These are phyloP conservation scores for Ceratocystis eucalypticola DNA, from an alignment of 2,329 filamentous ascomycete species.

Conservation along the genomic window DNA sequence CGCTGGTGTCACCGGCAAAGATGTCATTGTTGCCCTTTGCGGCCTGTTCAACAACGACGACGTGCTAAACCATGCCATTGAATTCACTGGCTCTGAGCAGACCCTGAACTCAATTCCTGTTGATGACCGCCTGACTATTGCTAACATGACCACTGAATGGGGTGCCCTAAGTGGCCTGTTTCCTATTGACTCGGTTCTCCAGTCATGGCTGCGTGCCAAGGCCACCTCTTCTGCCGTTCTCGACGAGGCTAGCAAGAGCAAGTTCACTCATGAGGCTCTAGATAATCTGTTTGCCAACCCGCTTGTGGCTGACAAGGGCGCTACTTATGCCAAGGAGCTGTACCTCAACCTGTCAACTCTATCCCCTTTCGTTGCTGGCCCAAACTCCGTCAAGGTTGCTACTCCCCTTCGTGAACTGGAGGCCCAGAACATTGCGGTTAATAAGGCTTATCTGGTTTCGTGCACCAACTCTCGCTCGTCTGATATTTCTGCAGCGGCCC, in stretches of 20 bases:
- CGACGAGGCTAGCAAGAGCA: slow-evolving; percentile 32
- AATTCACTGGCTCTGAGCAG: slow-evolving; percentile 69
- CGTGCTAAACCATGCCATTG: slow-evolving; percentile 80
- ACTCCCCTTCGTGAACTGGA: slow-evolving; percentile 65
- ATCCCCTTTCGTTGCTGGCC: slow-evolving; percentile 71
- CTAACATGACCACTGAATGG: slow-evolving; percentile 77
- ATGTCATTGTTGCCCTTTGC: slow-evolving; percentile 82
- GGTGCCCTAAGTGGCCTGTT: slow-evolving; percentile 52
- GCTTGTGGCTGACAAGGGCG: slow-evolving; percentile 58
- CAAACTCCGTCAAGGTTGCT: slow-evolving; percentile 80
- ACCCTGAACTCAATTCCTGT: slow-evolving; percentile 61
- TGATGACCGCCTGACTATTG: slow-evolving; percentile 59
- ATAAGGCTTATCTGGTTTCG: slow-evolving; percentile 71
- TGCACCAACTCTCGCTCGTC: slow-evolving; percentile 80
- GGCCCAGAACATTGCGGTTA: slow-evolving; percentile 56
- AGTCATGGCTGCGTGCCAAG: slow-evolving; percentile 62
- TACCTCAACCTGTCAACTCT: slow-evolving; percentile 73
- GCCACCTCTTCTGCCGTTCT: slow-evolving; percentile 58
- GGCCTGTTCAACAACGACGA: slow-evolving; percentile 76
- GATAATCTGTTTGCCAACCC: slow-evolving; percentile 58
- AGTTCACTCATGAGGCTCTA: slow-evolving; percentile 59
- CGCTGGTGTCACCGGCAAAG: slow-evolving; percentile 75
- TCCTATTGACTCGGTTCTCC: slow-evolving; percentile 61
- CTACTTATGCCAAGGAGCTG: slow-evolving; percentile 69
- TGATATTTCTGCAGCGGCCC: slow-evolving; percentile 68